Evolutionary conservation across 495 filamentous ascomycete species (phyloP).

Genomic region (Delitschia confertaspora): DNA sequence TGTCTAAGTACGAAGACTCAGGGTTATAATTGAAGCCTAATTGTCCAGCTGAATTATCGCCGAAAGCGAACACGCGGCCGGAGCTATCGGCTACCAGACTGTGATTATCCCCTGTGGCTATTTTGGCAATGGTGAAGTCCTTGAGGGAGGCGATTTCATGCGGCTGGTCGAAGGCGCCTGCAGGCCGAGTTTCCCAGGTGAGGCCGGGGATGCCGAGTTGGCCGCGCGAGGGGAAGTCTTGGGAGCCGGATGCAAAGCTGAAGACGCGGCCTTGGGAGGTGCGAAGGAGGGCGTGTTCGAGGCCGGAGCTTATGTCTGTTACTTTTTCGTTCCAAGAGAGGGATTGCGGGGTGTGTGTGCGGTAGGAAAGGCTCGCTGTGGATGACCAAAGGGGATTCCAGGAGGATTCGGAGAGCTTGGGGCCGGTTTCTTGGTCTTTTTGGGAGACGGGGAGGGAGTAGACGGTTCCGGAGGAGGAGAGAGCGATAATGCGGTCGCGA

Average conservation of each 20-base stretch:
- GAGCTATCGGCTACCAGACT: conserved; percentile 65
- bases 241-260: conserved; percentile 67
- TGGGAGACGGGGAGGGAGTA: conserved; percentile 79
- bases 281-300: conserved; percentile 76
- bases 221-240: conserved; percentile 68
- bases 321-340: conserved; percentile 68
- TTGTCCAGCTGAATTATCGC: conserved; percentile 83
- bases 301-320: conserved; percentile 60
- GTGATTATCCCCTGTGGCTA: conserved; percentile 83
- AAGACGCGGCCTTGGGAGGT: conserved; percentile 83
- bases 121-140: conserved; percentile 54
- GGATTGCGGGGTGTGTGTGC: conserved; percentile 54
- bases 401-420: conserved; percentile 52
- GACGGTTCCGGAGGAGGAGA: conserved; percentile 67
- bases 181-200: conserved; percentile 67
- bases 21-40: conserved; percentile 63
- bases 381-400: conserved; percentile 70
- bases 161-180: conserved; percentile 66
- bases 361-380: conserved; percentile 57
- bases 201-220: conserved; percentile 81
- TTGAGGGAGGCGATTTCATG: conserved; percentile 63
- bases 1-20: conserved; percentile 53
- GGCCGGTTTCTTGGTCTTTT: conserved; percentile 54
- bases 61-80: conserved; percentile 78
- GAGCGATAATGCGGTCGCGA: conserved; percentile 69